Evolutionary conservation across 192 early-diverging fungal genomes (phyloP), one percentile per base, ranked within the genome.

Genomic region (Thamnidium elegans): DNA sequence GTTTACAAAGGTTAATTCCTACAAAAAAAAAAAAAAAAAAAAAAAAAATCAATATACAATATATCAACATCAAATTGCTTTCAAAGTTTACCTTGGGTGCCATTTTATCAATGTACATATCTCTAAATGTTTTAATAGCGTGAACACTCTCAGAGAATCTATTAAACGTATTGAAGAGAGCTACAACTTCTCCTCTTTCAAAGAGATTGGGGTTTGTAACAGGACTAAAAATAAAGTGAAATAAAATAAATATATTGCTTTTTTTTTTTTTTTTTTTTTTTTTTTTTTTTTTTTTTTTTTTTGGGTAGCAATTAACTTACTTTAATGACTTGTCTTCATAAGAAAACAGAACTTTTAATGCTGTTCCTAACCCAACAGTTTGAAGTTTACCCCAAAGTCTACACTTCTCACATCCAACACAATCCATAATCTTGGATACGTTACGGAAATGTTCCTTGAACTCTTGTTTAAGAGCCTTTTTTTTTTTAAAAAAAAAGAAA

Each of bases 341-440:
- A 5, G 93, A 92, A 74, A 99, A 98, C 50, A 99, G 79, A 15
- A 96, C 79, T 76, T 99, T 99, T 44, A 99, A 81, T 3, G 96
- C 98, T 0, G 96, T 95, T 56, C 90, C 98, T n/a, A 99, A 76
- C 7, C 97, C 97, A 65, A 90, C 87, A 1, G 86, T 89, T 81
- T 99, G 98, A 7, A 97, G 68, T 71, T 99, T 99, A 23, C 98
- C 98, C 98, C 98, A 99, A 34, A 99, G 78, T 45, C 93, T 75
- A 67, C 98, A 99, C 77, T 99, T 99, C 78, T 99, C 94, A 72
- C 98, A 99, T 1, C 90, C 93, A 21, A 97, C 94, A 73, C 98
- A 99, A 79, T 99, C 98, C 96, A 99, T 98, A 73, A 99, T 97
- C 20, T 86, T 75, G 11, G 96, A 92, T 17, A 99, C 89, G 69